These are phyloP conservation scores for Diplodia mutila DNA, from an alignment of 2,329 filamentous ascomycete species.

Conservation along the genomic window DNA sequence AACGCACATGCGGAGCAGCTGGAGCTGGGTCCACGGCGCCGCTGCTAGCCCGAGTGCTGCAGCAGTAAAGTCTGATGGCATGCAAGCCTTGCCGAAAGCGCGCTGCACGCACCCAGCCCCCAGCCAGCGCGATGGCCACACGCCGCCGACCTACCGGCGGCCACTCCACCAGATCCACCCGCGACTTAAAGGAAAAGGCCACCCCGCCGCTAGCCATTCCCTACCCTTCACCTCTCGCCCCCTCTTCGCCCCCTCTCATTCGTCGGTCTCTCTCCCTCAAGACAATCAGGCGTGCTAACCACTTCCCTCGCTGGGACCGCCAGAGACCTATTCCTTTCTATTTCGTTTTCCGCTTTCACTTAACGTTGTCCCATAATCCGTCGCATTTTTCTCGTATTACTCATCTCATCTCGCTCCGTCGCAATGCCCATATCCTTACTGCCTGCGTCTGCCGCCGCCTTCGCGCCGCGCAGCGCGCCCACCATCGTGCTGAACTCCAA, in stretches of 20 bases:
- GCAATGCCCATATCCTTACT: conserved; percentile 91
- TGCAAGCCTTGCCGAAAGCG: conserved; percentile 27
- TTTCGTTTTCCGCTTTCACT: conserved; percentile 42
- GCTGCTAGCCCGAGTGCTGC: conserved; percentile 20
- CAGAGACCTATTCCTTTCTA: conserved; percentile 40
- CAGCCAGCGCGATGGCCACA: conserved; percentile 20
- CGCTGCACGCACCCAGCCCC: conserved; percentile 26
- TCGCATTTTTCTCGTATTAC: conserved; percentile 37
- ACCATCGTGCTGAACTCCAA: conserved; percentile 93
- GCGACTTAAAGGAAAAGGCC: conserved; percentile 30
- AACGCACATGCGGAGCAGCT: conserved; percentile 23
- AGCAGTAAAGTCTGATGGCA: conserved; percentile 25
- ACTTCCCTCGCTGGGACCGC: conserved; percentile 37
- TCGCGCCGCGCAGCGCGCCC: conserved; percentile 89
- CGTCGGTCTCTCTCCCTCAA: conserved; percentile 44
- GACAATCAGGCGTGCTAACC: conserved; percentile 42
- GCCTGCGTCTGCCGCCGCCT: conserved; percentile 93
- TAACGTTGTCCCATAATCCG: conserved; percentile 36
- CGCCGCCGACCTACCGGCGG: conserved; percentile 20
- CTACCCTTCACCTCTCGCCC: conserved; percentile 47
- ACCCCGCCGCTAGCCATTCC: conserved; percentile 44
- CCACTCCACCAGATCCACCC: conserved; percentile 26
- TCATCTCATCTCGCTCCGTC: conserved; percentile 32
- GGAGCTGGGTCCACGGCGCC: conserved; percentile 1
- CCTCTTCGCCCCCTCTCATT: conserved; percentile 49